Evolutionary conservation across 140 eudicot species (phyloP).

Genomic region (Bidens hawaiensis): DNA sequence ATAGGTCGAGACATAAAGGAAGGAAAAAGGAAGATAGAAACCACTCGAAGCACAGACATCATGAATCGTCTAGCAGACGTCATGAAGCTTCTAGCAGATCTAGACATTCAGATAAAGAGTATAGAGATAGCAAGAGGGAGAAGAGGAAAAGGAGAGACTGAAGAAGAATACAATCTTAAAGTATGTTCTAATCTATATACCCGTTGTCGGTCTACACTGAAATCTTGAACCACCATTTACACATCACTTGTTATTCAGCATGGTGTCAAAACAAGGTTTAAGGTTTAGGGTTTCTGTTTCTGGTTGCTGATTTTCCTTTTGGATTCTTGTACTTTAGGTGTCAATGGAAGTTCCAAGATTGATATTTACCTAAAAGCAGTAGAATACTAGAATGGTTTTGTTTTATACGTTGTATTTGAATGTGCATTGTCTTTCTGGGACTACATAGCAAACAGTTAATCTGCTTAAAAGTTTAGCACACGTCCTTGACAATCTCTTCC

Average conservation of each 20-base stretch:
- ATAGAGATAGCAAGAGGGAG: constrained; percentile 45
- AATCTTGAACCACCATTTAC: not conserved
- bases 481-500: not conserved
- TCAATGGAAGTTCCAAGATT: too few species aligned
- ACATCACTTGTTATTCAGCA: not conserved
- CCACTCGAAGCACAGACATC: constrained; percentile 51
- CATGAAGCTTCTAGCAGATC: too few species aligned
- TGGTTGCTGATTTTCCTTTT: not conserved
- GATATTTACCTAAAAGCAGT: too few species aligned
- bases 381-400: not conserved
- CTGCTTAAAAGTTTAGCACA: not conserved
- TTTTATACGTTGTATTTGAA: not conserved
- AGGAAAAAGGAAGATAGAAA: constrained; percentile 55
- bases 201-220: too few species aligned
- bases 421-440: not conserved
- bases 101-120: constrained; percentile 50
- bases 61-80: constrained; percentile 46
- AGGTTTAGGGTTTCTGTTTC: not conserved
- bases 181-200: too few species aligned
- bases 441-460: not conserved
- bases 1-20: constrained; percentile 60
- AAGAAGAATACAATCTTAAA: constrained; percentile 11
- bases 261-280: not conserved
- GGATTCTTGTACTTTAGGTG: not conserved
- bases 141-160: constrained; percentile 41